These are phyloP conservation scores for Brassica nigra DNA, from an alignment of 345 rosid species.

Conservation along the genomic window DNA sequence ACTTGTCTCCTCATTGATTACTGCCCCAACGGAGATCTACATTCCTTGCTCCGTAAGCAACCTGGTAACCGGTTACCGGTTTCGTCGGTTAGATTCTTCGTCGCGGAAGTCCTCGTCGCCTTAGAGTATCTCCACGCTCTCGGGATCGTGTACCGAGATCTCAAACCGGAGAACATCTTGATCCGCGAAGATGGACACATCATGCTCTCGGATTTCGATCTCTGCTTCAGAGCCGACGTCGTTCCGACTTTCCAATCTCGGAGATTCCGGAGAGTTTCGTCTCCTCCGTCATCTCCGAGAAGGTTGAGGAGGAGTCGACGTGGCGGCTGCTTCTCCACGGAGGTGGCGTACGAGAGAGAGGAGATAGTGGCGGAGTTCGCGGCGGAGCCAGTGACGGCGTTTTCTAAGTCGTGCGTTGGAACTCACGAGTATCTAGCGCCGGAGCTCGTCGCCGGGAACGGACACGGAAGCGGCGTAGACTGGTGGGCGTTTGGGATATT, in stretches of 20 bases:
- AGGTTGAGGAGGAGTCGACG: not conserved
- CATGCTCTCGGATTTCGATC: slow-evolving; percentile 87
- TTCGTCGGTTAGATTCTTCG: slow-evolving; percentile 64
- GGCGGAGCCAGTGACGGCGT: slow-evolving; percentile 73
- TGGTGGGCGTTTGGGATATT: slow-evolving; percentile 98
- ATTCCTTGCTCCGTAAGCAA: slow-evolving; percentile 73
- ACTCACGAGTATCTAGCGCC: slow-evolving; percentile 95
- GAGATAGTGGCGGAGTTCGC: slow-evolving; percentile 54
- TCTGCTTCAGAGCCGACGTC: slow-evolving; percentile 61
- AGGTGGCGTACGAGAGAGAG: slow-evolving; percentile 28
- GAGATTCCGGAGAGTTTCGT: slow-evolving; percentile 2
- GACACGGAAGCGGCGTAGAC: slow-evolving; percentile 91
- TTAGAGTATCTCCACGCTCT: slow-evolving; percentile 82
- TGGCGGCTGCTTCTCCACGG: slow-evolving; percentile 25
- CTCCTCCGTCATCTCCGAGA: slow-evolving; percentile 21
- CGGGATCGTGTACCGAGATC: slow-evolving; percentile 80
- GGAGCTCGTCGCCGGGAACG: slow-evolving; percentile 74
- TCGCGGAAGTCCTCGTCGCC: slow-evolving; percentile 76
- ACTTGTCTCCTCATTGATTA: slow-evolving; percentile 79
- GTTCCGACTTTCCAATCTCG: slow-evolving; percentile 49
- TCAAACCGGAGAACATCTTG: slow-evolving; percentile 90
- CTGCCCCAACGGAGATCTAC: slow-evolving; percentile 91
- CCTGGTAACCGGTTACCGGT: slow-evolving; percentile 60
- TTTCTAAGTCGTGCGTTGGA: slow-evolving; percentile 73
- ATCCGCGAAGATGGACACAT: slow-evolving; percentile 81